These are phyloP conservation scores for Micromonas pusilla DNA, from an alignment of 139 green algal genomes.

Conservation along the genomic window DNA sequence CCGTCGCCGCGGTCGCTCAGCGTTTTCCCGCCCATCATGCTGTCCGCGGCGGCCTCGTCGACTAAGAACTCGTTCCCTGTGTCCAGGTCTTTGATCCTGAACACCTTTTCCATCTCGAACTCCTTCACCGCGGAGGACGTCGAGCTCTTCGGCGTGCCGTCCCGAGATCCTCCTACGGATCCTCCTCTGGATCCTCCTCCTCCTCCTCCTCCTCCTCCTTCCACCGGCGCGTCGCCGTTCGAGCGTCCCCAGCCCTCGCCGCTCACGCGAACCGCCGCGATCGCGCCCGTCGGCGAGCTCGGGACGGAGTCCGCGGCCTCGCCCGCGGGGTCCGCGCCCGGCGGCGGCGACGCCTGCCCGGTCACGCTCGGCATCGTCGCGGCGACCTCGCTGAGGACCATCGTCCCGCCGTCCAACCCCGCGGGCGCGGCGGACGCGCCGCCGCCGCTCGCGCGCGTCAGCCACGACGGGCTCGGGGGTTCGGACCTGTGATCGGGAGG, in stretches of 20 bases:
- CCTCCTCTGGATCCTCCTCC: not conserved
- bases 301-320: no score
- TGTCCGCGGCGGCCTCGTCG: not conserved
- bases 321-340: not conserved
- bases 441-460: not conserved
- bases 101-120: not conserved
- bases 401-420: no score
- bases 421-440: not conserved
- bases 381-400: not conserved
- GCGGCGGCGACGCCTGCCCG: not conserved
- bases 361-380: not conserved
- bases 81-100: constrained; percentile 32
- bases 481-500: no score
- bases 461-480: not conserved
- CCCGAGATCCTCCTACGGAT: not conserved
- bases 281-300: no score
- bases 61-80: constrained; percentile 35
- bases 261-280: no score
- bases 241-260: no score
- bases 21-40: not conserved
- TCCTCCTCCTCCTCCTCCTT: no score
- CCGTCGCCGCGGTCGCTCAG: not conserved
- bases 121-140: not conserved
- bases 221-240: no score
- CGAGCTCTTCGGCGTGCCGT: not conserved